Conservation (phyloP, 2,329 filamentous ascomycete species). For the Aspergillus sp. region DNA sequence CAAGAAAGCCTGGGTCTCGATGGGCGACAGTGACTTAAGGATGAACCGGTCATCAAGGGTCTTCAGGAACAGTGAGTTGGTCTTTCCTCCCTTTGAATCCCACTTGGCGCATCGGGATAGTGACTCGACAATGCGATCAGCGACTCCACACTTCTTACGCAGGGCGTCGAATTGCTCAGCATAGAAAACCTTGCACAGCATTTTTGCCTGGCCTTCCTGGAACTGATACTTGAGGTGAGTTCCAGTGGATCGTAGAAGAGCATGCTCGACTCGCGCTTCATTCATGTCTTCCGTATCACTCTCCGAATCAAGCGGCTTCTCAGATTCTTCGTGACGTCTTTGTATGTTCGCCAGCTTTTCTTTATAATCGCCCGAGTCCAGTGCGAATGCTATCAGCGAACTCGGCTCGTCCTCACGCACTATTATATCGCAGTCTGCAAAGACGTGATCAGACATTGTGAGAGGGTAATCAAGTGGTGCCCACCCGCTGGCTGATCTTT, state of each 20-base stretch:
- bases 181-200: conserved; percentile 98
- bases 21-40: conserved; percentile 83
- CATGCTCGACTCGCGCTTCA: conserved; percentile 79
- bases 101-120: conserved; percentile 94
- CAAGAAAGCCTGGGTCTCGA: conserved; percentile 92
- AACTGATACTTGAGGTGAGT: conserved; percentile 97
- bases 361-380: conserved; percentile 85
- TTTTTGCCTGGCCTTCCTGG: conserved; percentile 85
- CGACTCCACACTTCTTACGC: conserved; percentile 85
- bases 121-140: conserved; percentile 92
- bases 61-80: conserved; percentile 95
- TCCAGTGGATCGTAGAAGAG: conserved; percentile 77
- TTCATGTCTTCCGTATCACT: conserved; percentile 46
- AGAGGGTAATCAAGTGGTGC: conserved; percentile 88
- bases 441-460: conserved; percentile 85
- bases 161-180: conserved; percentile 97
- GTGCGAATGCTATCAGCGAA: conserved; percentile 88
- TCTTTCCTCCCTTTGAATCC: conserved; percentile 97
- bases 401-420: conserved; percentile 97
- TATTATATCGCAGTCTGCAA: conserved; percentile 94
- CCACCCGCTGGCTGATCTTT: conserved; percentile 95
- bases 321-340: conserved; percentile 31
- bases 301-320: conserved; percentile 23
- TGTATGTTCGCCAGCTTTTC: conserved; percentile 65
- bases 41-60: conserved; percentile 93